Conservation (phyloP, 192 early-diverging fungal genomes). For the Entrophospora sp. region DNA sequence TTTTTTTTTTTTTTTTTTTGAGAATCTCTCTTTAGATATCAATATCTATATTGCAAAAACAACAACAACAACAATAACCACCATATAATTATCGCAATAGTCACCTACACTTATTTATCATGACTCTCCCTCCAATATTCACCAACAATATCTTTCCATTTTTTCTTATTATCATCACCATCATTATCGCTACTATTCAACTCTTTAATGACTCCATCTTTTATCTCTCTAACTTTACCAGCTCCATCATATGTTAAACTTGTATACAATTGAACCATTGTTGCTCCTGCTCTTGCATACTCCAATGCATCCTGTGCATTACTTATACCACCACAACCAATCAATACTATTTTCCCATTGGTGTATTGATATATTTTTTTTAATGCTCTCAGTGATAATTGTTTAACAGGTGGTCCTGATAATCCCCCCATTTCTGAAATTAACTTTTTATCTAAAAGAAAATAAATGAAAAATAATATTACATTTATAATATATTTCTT, state of each 20-base stretch:
- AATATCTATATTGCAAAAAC: no score
- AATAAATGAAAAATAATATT: background rate
- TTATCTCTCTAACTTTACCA: conserved; percentile 68
- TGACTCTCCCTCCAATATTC: no score
- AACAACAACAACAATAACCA: no score
- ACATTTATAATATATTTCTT: background rate
- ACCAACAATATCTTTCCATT: conserved; percentile 51
- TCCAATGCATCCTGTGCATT: conserved; percentile 68
- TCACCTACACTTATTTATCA: no score
- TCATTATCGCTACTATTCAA: no score
- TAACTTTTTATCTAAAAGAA: background rate
- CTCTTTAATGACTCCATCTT: conserved; percentile 59
- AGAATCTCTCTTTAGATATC: no score
- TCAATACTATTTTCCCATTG: conserved; percentile 62
- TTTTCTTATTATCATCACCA: no score
- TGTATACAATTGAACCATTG: conserved; percentile 75
- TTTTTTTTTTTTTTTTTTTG: no score
- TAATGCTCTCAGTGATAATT: conserved; percentile 65
- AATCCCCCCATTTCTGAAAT: conserved; percentile 68
- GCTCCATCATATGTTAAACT: conserved; percentile 69
- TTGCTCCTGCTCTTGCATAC: conserved; percentile 78
- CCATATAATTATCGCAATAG: no score
- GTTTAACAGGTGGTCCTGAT: conserved; percentile 68
- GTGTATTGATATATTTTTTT: conserved; percentile 68
- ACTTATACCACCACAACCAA: conserved; percentile 83